Conservation (phyloP, 2,329 filamentous ascomycete species). For the Fusarium begoniae region DNA sequence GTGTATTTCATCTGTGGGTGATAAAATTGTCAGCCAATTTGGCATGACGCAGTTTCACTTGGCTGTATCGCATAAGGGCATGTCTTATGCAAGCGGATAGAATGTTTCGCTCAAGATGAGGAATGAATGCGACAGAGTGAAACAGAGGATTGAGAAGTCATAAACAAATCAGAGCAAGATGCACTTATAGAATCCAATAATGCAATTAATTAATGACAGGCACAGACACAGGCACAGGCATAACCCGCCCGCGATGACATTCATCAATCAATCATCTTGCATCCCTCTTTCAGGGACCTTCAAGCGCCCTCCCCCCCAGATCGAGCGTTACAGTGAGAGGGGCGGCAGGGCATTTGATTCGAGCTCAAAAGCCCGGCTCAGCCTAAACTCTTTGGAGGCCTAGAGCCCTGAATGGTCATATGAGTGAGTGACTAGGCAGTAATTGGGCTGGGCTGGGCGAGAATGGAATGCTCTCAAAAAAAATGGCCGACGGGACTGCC, state of each 20-base stretch:
- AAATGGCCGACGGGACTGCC: conserved; percentile 3
- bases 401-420: neutral
- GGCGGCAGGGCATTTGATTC: conserved; percentile 30
- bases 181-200: neutral
- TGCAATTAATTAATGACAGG: neutral
- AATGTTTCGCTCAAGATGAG: neutral
- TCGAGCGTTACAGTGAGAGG: conserved; percentile 23
- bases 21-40: neutral
- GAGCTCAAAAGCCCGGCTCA: neutral
- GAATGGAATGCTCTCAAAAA: neutral
- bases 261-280: neutral
- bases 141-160: conserved; percentile 16
- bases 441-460: neutral
- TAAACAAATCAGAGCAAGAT: conserved; percentile 11
- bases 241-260: neutral
- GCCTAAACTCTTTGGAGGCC: neutral
- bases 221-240: neutral
- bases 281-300: conserved; percentile 15
- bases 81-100: conserved; percentile 12
- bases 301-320: conserved; percentile 9
- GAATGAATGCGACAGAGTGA: conserved; percentile 19
- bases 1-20: neutral
- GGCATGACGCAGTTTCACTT: conserved; percentile 3
- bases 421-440: neutral
- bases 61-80: neutral